Percentiles rank a stretch among this genome's conserved stretches.
Conservation (phyloP, 768 basidiomycete species). For the Xerocomellus dryophilus region DNA sequence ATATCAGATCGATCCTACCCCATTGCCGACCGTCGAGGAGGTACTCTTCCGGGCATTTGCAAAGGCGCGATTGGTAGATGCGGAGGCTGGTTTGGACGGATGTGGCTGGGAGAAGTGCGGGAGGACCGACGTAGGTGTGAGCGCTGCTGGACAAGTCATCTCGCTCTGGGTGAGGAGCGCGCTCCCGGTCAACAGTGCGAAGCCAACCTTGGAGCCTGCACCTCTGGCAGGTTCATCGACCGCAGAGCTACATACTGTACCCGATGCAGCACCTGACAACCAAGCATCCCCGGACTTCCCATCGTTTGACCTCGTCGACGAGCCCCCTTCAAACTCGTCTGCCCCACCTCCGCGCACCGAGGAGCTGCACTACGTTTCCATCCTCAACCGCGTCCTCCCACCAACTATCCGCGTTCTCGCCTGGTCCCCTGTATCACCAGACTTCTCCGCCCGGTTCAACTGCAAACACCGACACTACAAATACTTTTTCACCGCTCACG, state of each 20-base stretch:
- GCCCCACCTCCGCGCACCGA: conserved; percentile 26
- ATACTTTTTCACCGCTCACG: conserved; percentile 81
- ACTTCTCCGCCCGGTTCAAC: conserved; percentile 86
- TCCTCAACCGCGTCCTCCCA: conserved; percentile 87
- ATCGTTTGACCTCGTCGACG: conserved; percentile 36
- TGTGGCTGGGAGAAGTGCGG: conserved; percentile 92
- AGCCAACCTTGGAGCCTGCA: not conserved
- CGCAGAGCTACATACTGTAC: not conserved
- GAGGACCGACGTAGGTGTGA: conserved; percentile 92
- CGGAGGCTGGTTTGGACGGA: conserved; percentile 69
- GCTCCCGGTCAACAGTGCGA: conserved; percentile 26
- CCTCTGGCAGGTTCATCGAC: not conserved
- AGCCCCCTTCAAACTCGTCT: conserved; percentile 37
- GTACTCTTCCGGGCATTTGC: conserved; percentile 79
- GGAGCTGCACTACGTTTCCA: conserved; percentile 73
- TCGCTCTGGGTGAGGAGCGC: conserved; percentile 87
- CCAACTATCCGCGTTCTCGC: conserved; percentile 86
- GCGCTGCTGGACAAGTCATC: conserved; percentile 90
- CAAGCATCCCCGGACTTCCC: conserved; percentile 13
- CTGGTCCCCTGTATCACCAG: conserved; percentile 82
- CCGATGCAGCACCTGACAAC: conserved; percentile 5
- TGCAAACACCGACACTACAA: conserved; percentile 93
- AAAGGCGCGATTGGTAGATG: conserved; percentile 74
- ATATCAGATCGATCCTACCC: conserved; percentile 65
- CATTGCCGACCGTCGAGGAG: conserved; percentile 87